Conservation (phyloP, 1,139 yeast genomes). For the Casaregolazyma lundiana region DNA sequence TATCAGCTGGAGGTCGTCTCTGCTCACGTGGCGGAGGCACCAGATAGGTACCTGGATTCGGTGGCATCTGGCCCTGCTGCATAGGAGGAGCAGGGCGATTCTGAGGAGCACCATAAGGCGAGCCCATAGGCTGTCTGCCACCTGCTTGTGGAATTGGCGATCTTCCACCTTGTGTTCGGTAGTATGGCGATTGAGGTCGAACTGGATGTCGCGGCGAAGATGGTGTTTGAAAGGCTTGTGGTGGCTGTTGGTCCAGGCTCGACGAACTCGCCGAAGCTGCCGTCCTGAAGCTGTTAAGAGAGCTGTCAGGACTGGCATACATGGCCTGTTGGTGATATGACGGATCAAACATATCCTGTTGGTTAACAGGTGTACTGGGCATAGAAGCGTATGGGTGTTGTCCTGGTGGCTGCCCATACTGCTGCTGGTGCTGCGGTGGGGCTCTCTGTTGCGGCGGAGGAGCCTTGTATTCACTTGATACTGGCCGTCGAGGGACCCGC, state of each 20-base stretch:
- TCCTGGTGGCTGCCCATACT: background rate
- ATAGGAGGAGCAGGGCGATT: background rate
- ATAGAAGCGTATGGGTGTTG: background rate
- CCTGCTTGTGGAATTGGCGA: background rate
- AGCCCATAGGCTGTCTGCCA: background rate
- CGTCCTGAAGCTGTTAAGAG: background rate
- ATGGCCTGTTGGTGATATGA: background rate
- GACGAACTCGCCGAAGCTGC: background rate
- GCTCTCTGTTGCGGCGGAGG: conserved; percentile 3
- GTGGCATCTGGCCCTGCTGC: background rate
- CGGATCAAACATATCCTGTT: conserved; percentile 8
- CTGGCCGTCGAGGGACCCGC: conserved; percentile 19
- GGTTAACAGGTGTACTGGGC: conserved; percentile 2
- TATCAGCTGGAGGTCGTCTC: background rate
- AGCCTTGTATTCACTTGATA: conserved; percentile 16
- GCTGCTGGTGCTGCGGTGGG: background rate
- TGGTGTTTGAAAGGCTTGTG: background rate
- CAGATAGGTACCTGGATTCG: background rate
- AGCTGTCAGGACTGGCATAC: background rate
- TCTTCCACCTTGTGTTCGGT: conserved; percentile 8
- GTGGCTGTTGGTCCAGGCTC: conserved; percentile 11
- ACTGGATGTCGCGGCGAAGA: conserved; percentile 10
- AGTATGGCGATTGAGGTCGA: conserved; percentile 12
- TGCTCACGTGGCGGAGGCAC: background rate
- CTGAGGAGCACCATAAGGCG: background rate